Conservation (phyloP, 106 monocot species). For the Alisma plantagoaquatica region DNA sequence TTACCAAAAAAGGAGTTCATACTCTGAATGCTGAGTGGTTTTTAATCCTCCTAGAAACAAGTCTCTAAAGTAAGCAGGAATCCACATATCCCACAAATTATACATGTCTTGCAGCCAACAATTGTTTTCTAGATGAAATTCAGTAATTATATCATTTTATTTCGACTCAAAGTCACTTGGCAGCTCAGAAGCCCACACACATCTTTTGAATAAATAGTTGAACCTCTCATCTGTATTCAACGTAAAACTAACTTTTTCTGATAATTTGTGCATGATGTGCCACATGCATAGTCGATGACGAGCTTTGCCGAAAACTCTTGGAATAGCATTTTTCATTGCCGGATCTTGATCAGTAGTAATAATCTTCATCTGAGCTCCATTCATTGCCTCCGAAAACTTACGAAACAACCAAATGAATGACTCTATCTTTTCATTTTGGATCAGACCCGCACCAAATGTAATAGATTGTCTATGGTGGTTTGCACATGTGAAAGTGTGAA, state of each 20-base stretch:
- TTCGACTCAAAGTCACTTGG: not conserved
- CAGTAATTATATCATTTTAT: not conserved
- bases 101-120: not conserved
- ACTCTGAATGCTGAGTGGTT: not conserved
- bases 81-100: not conserved
- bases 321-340: not conserved
- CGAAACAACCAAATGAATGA: not conserved
- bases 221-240: not conserved
- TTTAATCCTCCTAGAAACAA: not conserved
- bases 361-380: not conserved
- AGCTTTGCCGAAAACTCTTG: not conserved
- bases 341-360: not conserved
- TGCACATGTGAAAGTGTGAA: not conserved
- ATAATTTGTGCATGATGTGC: not conserved
- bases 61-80: not conserved
- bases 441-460: too few species aligned
- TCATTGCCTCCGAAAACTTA: not conserved
- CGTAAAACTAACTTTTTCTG: not conserved
- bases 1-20: not conserved
- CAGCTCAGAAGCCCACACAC: not conserved
- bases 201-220: not conserved
- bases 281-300: not conserved
- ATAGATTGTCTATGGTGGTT: not conserved
- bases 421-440: not conserved
- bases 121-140: not conserved